Base-by-base conservation (phyloP, 1,284 basidiomycete genomes). In the Sporisorium graminicola region DNA sequence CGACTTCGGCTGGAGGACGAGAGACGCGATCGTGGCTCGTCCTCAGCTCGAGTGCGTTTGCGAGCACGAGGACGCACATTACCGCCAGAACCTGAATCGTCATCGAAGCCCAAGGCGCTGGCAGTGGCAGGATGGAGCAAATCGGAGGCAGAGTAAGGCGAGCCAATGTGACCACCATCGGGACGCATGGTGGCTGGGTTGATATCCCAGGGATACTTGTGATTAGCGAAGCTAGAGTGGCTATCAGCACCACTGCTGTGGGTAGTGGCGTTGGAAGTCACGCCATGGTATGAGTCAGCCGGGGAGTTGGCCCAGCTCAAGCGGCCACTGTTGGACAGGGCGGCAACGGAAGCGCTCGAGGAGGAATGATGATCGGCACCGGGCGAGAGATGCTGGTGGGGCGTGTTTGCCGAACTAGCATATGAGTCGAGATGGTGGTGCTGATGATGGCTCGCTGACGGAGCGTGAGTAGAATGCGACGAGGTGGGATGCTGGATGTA, bases 251-350 rank as follows among this genome's bases (percentile, higher is more conserved):
- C 73, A 29, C 73, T 75, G 58, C 73, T 75, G 58, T 75, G 73
- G 5, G 73, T 71, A 24, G 73, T 75, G n/a, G 70, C 70, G 20
- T 69, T 73, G 57, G 74, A 73, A 6, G 65, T 55, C 1, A 77
- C 59, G 47, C 70, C 66, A n/a, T 77, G 70, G 27, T 77, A 77
- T 14, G 74, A 73, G 26, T 77, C 74, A 9, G 74, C 70, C 2
- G 74, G 74, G 9, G 70, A 73, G 55, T 73, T 73, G 27, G 66
- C 70, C 74, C 74, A 77, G 60, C 74, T 77, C 22, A 77, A 35
- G 37, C 70, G 65, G 37, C 74, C 74, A 53, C 70, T 73, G 51
- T 77, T 73, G 56, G 74, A 77, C 54, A 77, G 57, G 16, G 74
- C 69, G 20, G 74, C 74, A 13, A 73, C 66, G 20, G 66, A 73